Evolutionary conservation across 2,329 filamentous ascomycete genomes (phyloP).

Genomic region (Mycosphaerella sp.): DNA sequence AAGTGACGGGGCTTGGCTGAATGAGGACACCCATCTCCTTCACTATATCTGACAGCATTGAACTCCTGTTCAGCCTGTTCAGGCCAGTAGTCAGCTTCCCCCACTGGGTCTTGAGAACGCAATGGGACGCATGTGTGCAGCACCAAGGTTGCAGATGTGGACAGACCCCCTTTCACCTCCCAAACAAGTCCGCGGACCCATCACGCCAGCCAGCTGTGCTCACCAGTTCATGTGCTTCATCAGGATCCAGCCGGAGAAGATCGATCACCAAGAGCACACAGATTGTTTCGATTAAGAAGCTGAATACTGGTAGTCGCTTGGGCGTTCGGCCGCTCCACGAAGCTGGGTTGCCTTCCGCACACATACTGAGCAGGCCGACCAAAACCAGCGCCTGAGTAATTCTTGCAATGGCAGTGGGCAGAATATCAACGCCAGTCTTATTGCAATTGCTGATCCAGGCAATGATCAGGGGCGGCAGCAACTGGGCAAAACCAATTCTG

Average conservation of each 20-base stretch:
- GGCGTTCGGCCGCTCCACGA: background rate
- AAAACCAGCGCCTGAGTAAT: constrained; percentile 2
- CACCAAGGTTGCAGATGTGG: no score
- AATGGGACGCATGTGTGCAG: no score
- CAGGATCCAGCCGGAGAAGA: constrained; percentile 2
- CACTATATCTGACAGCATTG: background rate
- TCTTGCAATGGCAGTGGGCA: constrained; percentile 2
- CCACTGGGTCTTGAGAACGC: no score
- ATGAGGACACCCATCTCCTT: background rate
- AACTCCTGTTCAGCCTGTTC: no score
- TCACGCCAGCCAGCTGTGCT: constrained; percentile 5
- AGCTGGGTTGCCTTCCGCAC: background rate
- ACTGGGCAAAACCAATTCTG: constrained; percentile 3
- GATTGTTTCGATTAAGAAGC: constrained; percentile 3
- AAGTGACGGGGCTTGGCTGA: background rate
- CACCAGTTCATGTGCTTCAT: background rate
- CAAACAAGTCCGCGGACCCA: background rate
- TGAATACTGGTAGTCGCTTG: background rate
- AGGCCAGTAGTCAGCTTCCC: no score
- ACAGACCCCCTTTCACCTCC: background rate
- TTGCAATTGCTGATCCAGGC: constrained; percentile 9
- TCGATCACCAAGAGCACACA: constrained; percentile 5
- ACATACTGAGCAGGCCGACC: background rate
- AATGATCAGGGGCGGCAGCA: constrained; percentile 3
- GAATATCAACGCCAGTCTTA: background rate